Base-by-base conservation (phyloP, 2,329 filamentous ascomycete genomes). In the Ceratocystis cacaofunesta region DNA sequence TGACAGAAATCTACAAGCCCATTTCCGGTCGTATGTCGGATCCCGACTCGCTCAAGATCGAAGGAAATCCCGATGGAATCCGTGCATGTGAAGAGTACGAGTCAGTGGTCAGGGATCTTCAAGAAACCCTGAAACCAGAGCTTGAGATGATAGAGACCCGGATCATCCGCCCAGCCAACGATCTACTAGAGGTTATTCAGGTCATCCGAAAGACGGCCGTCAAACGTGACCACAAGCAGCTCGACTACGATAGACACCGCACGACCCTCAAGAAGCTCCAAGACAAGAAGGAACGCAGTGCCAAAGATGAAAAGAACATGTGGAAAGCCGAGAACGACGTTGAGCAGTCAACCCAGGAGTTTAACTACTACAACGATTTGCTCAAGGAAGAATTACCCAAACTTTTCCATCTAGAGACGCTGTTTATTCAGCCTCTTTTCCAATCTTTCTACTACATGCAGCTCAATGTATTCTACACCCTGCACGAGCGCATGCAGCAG, bases 391-490 rank as follows among this genome's bases (percentile, higher is more conserved):
- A 99, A 77, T 79, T 99, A 69, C 94, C 94, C 32, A 90, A 91
- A 75, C 83, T 99, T 10, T 99, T 99, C 76, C 75, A 79, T 6
- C 84, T 99, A 19, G 94, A 99, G 75, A 84, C 87, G 69, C 88
- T 97, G 75, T 97, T 99, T 75, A 99, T 99, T 75, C 87, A 90
- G 70, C 94, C 94, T 2, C 84, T 99, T 6, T 99, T 99, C 81
- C 94, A 97, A 75, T 95, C 90, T 8, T 99, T 99, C 78, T 99
- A 99, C 78, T 99, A 97, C 80, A 99, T 99, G 94, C 94, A 99
- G 76, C 84, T 99, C 69, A 99, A 99, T 76, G 90, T 99, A 69
- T 99, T 97, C 76, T 99, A 99, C 77, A 99, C 94, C 0, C 81
- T 99, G 64, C 94, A 99, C 75, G 92, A 97, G 76, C 90, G 87